These are phyloP conservation scores for Tylopilus sp. DNA, from an alignment of 768 basidiomycete genomes.

Conservation along the genomic window DNA sequence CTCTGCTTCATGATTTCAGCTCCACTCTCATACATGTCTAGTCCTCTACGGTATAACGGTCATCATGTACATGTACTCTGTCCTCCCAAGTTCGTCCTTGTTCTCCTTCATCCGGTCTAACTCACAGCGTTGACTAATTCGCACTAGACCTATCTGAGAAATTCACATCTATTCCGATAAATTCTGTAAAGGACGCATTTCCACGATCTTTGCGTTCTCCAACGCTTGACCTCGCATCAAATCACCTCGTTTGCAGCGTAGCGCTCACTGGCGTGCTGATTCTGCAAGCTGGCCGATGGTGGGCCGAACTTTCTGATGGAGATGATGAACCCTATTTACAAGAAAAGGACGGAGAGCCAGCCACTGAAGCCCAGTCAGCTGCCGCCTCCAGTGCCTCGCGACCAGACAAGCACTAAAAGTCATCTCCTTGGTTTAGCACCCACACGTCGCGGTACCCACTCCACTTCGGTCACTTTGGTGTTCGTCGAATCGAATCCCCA, in stretches of 20 bases:
- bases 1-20: not conserved
- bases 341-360: slow-evolving; percentile 26
- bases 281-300: slow-evolving; percentile 80
- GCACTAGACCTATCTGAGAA: slow-evolving; percentile 51
- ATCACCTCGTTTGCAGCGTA: slow-evolving; percentile 82
- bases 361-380: slow-evolving; percentile 9
- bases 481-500: slow-evolving; percentile 6
- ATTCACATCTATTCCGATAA: slow-evolving; percentile 57
- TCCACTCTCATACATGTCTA: slow-evolving; percentile 28
- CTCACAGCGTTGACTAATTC: slow-evolving; percentile 9
- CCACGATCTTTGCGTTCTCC: slow-evolving; percentile 58
- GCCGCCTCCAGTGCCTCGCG: not conserved
- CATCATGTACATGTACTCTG: slow-evolving; percentile 70
- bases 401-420: slow-evolving; percentile 11
- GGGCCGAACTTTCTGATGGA: slow-evolving; percentile 73
- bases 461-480: not conserved
- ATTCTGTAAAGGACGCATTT: slow-evolving; percentile 52
- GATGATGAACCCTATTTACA: slow-evolving; percentile 44
- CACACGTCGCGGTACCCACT: not conserved
- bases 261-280: slow-evolving; percentile 83
- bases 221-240: slow-evolving; percentile 78
- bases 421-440: not conserved
- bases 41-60: slow-evolving; percentile 76
- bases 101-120: not conserved
- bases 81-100: slow-evolving; percentile 65